phyloP scores from a whole-genome alignment of 2,329 filamentous ascomycete species.

The Nakataea oryzae region DNA sequence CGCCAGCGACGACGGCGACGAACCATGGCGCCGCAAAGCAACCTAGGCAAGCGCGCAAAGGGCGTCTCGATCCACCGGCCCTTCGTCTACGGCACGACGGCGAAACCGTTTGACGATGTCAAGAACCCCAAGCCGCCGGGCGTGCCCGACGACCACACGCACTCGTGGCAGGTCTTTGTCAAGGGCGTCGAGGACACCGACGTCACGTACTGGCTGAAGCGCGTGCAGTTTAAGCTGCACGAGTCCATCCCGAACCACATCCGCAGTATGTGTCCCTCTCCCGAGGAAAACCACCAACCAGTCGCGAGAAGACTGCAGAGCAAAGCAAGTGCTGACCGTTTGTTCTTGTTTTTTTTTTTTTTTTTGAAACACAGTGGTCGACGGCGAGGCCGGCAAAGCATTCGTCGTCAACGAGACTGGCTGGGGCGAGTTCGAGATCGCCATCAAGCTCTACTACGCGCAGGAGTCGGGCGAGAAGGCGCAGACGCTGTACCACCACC shows the following conservation, averaged over 20 bases:
- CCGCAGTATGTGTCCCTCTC: constrained; percentile 44
- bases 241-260: constrained; percentile 91
- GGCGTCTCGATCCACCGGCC: constrained; percentile 53
- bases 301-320: no score
- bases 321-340: no score
- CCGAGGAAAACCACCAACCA: no score
- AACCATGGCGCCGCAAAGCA: constrained; percentile 48
- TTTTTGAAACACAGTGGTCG: constrained; percentile 44
- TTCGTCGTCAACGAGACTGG: constrained; percentile 88
- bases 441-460: constrained; percentile 88
- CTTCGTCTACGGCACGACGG: constrained; percentile 70
- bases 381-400: constrained; percentile 54
- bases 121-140: constrained; percentile 67
- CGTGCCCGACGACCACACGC: constrained; percentile 83
- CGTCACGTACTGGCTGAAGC: constrained; percentile 90
- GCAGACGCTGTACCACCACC: constrained; percentile 86
- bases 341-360: not conserved
- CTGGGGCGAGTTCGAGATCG: constrained; percentile 97
- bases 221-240: constrained; percentile 96
- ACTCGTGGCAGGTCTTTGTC: constrained; percentile 93
- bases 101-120: constrained; percentile 65
- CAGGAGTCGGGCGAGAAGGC: constrained; percentile 85
- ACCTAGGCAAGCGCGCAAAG: constrained; percentile 53
- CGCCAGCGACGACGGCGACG: not conserved
- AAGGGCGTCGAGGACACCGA: constrained; percentile 82